Evolutionary conservation across 2,329 filamentous ascomycete species (phyloP).

Genomic region (Pseudohalonectria lignicola): DNA sequence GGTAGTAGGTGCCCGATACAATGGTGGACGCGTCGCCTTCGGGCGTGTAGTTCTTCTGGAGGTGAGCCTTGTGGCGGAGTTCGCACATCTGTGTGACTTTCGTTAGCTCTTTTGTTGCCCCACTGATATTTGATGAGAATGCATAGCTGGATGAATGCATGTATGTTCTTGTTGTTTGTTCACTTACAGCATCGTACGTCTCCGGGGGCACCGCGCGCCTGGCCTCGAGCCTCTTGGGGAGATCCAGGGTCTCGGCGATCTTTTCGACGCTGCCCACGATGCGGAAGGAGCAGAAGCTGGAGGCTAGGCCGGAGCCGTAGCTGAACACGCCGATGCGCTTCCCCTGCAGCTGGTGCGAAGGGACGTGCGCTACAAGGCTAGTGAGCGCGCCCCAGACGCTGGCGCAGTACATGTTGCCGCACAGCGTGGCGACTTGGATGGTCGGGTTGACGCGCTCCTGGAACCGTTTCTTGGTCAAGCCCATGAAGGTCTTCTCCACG

Average conservation of each 20-base stretch:
- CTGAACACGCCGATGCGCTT: conserved; percentile 70
- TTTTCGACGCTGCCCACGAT: conserved; percentile 58
- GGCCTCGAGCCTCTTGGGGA: conserved; percentile 56
- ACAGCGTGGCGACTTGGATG: conserved; percentile 68
- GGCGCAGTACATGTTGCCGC: conserved; percentile 57
- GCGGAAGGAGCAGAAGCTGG: conserved; percentile 65
- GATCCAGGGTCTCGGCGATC: conserved; percentile 57
- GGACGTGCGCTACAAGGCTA: conserved; percentile 54
- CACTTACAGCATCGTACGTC: conserved; percentile 63
- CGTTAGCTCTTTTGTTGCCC: too few relatives aligned
- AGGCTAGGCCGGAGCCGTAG: conserved; percentile 65
- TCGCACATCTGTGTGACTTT: conserved; percentile 67
- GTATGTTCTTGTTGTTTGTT: too few relatives aligned
- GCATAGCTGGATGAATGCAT: too few relatives aligned
- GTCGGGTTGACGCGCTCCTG: conserved; percentile 63
- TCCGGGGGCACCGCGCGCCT: conserved; percentile 57
- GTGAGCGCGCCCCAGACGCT: conserved; percentile 71
- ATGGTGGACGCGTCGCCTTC: conserved; percentile 58
- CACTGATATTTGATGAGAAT: too few relatives aligned
- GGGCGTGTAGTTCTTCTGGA: conserved; percentile 70
- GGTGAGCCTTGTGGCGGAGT: conserved; percentile 71
- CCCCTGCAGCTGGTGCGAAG: conserved; percentile 51
- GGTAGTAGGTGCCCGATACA: conserved; percentile 60
- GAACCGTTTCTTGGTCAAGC: conserved; percentile 73
- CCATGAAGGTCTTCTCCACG: conserved; percentile 82